Conservation (phyloP, 257 asterid genomes). For the Nicotiana attenuata region DNA sequence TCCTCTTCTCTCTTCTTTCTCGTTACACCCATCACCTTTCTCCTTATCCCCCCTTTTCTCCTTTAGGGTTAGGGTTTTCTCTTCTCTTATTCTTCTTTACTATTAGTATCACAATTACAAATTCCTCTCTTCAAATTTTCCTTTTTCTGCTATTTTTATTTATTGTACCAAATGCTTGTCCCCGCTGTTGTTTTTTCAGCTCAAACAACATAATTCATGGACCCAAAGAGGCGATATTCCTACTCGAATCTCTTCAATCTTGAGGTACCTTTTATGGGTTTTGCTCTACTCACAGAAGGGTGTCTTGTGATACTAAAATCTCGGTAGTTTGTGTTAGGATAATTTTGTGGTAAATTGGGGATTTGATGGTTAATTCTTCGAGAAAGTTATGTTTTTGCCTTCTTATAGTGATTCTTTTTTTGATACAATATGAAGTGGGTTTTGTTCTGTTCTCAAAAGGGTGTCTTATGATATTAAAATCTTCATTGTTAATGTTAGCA, state of each 20-base stretch:
- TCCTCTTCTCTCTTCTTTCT: constrained; percentile 38
- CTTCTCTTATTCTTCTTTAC: constrained; percentile 1
- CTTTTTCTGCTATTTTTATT: background rate
- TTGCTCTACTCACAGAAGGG: constrained; percentile 8
- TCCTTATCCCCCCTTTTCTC: constrained; percentile 10
- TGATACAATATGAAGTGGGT: background rate
- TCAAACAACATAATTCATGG: constrained; percentile 52
- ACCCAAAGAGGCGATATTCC: constrained; percentile 55
- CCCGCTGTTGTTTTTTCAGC: constrained; percentile 21
- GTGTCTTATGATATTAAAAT: constrained; percentile 9
- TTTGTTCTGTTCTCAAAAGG: background rate
- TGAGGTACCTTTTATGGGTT: constrained; percentile 33
- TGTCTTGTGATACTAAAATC: constrained; percentile 14
- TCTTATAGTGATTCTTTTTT: background rate
- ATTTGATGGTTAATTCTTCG: constrained; percentile 8
- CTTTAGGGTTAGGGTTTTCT: constrained; percentile 55
- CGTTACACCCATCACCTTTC: constrained; percentile 13
- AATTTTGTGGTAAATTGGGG: background rate
- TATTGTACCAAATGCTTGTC: constrained; percentile 50
- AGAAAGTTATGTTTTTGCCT: constrained; percentile 3
- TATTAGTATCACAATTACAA: background rate
- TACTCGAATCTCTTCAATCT: constrained; percentile 90
- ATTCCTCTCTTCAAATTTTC: constrained; percentile 12
- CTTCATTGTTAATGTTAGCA: constrained; percentile 3
- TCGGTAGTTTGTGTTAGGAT: constrained; percentile 1